Evolutionary conservation across 495 filamentous ascomycete species (phyloP).

Genomic region (Hypoxylon perforatum): DNA sequence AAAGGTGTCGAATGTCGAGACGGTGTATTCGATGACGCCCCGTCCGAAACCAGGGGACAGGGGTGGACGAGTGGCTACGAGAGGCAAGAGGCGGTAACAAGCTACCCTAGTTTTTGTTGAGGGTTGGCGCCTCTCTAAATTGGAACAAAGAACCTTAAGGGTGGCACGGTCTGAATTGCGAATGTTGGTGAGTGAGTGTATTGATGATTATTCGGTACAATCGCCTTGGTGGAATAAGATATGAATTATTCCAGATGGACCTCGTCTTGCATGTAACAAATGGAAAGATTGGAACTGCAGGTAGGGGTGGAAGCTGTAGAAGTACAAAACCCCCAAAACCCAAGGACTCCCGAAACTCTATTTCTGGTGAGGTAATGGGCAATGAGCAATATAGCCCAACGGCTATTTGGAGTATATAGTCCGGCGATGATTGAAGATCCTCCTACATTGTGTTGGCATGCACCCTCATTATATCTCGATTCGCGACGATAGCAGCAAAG

Average conservation of each 20-base stretch:
- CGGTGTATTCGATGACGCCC: conserved; percentile 39
- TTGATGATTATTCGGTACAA: conserved; percentile 16
- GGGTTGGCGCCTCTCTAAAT: conserved; percentile 4
- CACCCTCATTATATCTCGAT: conserved; percentile 20
- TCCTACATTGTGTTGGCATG: conserved; percentile 8
- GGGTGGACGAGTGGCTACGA: conserved; percentile 18
- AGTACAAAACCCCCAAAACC: background rate
- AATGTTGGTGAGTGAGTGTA: background rate
- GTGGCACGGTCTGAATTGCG: too few relatives aligned
- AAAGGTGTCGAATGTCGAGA: conserved; percentile 10
- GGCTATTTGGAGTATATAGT: conserved; percentile 12
- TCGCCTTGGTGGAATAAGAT: background rate
- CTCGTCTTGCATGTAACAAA: too few relatives aligned
- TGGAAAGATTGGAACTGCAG: too few relatives aligned
- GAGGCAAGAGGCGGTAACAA: conserved; percentile 9
- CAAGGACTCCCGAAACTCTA: too few relatives aligned
- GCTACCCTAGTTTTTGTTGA: conserved; percentile 22
- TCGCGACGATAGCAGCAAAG: conserved; percentile 3
- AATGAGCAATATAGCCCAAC: conserved; percentile 9
- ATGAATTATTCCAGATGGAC: background rate
- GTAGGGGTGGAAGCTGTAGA: background rate
- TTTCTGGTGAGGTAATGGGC: conserved; percentile 39
- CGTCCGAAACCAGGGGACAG: conserved; percentile 17
- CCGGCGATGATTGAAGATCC: conserved; percentile 30
- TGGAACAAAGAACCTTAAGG: conserved; percentile 16